Base-by-base conservation (phyloP, 2,329 filamentous ascomycete species). In the Aciculosporium take region DNA sequence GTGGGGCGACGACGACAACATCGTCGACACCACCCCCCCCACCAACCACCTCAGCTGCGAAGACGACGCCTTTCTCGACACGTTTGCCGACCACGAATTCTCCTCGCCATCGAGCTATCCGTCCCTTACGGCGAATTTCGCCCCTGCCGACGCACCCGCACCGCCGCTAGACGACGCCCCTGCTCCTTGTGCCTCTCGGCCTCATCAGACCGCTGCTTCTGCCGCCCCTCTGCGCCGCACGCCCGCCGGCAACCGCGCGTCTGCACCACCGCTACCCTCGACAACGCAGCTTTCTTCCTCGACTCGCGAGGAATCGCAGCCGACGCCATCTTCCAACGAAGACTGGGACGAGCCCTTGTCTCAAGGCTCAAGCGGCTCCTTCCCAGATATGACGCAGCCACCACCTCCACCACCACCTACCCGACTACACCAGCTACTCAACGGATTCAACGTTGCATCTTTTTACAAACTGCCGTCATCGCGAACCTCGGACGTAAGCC, bases 101-200 rank as follows among this genome's bases (percentile, higher is more conserved):
- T 62, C 59, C 8, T 63, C 60, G 2, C 60, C 60, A 18, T 61
- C 61, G 17, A 53, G 47, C 12, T 62, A 62, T 38, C 57, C 58
- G 5, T 47, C 53, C 30, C 56, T 61, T 44, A 48, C 39, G 12
- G 20, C 46, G 23, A 40, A 35, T 24, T 21, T 34, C 6, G 23
- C 31, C 5, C 10, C 37, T 7, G 25, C 30, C 45, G 30, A 37
- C 24, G 13, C 21, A 17, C 31, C 41, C 33, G 40, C 27, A 30
- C 27, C 39, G n/a, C n/a, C n/a, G n/a, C n/a, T n/a, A 27, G 40
- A 41, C 41, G 39, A 46, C 29, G 34, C 32, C n/a, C n/a, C n/a
- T n/a, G n/a, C n/a, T n/a, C n/a, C n/a, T n/a, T n/a, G n/a, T 28
- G 18, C 34, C 15, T 15, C 20, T 34, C 43, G 40, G 38, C 33